phyloP scores from a whole-genome alignment of 805 yeast genomes.

The Nakazawaea populi region DNA sequence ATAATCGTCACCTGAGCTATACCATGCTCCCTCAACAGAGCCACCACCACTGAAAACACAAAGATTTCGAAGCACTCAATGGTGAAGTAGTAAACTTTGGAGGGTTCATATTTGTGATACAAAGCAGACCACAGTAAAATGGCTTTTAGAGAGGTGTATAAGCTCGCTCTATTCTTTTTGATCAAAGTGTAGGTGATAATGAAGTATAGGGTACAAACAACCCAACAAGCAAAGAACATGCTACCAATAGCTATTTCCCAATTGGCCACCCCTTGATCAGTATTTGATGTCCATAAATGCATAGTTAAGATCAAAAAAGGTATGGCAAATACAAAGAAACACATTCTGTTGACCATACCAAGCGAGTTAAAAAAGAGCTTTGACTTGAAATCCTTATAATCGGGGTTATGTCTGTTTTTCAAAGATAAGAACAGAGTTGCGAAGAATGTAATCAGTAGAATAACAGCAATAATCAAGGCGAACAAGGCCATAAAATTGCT shows the following conservation, averaged over 20 bases:
- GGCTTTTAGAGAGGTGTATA: conserved; percentile 42
- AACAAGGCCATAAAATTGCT: conserved; percentile 35
- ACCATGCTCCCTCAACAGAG: conserved; percentile 38
- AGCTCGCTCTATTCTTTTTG: conserved; percentile 15
- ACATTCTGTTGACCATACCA: conserved; percentile 29
- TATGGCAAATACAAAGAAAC: conserved; percentile 29
- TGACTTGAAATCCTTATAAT: conserved; percentile 12
- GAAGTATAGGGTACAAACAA: conserved; percentile 28
- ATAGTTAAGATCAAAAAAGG: conserved; percentile 38
- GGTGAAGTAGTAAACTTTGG: conserved; percentile 30
- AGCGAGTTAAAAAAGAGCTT: conserved; percentile 21
- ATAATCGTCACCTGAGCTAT: conserved; percentile 35
- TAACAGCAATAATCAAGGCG: conserved; percentile 18
- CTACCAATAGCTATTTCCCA: conserved; percentile 27
- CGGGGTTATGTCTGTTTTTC: conserved; percentile 9
- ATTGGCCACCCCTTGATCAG: neutral
- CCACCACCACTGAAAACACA: conserved; percentile 35
- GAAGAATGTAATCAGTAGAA: conserved; percentile 14
- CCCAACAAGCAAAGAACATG: conserved; percentile 25
- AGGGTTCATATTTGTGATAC: conserved; percentile 39
- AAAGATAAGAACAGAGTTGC: conserved; percentile 8
- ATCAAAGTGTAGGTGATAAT: conserved; percentile 25
- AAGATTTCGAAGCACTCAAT: conserved; percentile 29
- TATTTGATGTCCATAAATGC: conserved; percentile 14
- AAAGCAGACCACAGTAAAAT: conserved; percentile 41